Conservation (phyloP, 2,329 filamentous ascomycete species). For the Cladosporium sp. region DNA sequence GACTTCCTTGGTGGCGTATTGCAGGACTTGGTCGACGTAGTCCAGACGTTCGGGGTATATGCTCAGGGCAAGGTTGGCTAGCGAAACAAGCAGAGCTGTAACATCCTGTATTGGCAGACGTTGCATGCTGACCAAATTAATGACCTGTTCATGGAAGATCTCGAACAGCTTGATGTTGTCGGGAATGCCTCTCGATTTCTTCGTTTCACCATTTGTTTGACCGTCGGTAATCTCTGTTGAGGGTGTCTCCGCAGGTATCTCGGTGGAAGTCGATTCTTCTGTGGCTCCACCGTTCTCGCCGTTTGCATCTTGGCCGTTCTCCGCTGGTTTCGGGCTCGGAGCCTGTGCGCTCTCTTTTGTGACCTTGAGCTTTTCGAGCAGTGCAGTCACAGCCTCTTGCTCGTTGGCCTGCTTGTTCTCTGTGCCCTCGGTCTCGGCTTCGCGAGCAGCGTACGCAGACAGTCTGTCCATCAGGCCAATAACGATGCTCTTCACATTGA, state of each 20-base stretch:
- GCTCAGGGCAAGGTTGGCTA: slow-evolving; percentile 89
- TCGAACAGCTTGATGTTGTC: slow-evolving; percentile 88
- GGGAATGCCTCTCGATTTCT: slow-evolving; percentile 60
- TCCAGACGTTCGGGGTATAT: slow-evolving; percentile 92
- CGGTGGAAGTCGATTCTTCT: slow-evolving; percentile 19
- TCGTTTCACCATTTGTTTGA: slow-evolving; percentile 44
- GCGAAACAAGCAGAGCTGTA: slow-evolving; percentile 88
- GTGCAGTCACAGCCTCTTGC: slow-evolving; percentile 74
- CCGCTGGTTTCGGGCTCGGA: slow-evolving; percentile 25
- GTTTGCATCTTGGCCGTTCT: slow-evolving; percentile 30
- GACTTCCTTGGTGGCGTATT: slow-evolving; percentile 84
- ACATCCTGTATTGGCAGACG: slow-evolving; percentile 91
- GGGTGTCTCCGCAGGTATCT: slow-evolving; percentile 25
- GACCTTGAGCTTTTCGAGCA: slow-evolving; percentile 77
- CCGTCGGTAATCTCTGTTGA: slow-evolving; percentile 34
- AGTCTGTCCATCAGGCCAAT: slow-evolving; percentile 97
- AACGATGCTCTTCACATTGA: slow-evolving; percentile 97
- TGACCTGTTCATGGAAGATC: slow-evolving; percentile 95
- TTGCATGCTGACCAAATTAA: slow-evolving; percentile 88
- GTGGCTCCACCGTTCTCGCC: slow-evolving; percentile 38
- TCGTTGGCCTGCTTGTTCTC: slow-evolving; percentile 76
- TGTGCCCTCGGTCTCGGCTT: slow-evolving; percentile 69
- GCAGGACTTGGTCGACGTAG: slow-evolving; percentile 91
- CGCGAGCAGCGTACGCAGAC: slow-evolving; percentile 90
- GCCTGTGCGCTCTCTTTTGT: slow-evolving; percentile 55